These are phyloP conservation scores for Calocybe gangraenosa DNA, from an alignment of 768 basidiomycete species.

Conservation along the genomic window DNA sequence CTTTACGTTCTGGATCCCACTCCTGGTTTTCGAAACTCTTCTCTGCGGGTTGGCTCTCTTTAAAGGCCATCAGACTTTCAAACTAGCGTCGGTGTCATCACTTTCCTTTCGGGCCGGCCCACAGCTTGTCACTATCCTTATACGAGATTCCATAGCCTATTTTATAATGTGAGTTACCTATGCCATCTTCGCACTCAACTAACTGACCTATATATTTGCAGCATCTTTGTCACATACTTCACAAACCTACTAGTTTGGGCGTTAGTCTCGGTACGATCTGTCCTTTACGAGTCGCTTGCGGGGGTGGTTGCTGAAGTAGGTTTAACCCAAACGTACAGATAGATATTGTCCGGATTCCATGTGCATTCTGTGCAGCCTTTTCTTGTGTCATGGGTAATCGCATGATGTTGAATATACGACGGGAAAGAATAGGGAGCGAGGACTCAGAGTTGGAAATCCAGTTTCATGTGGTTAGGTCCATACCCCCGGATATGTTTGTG, in stretches of 20 bases:
- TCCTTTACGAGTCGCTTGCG: background rate
- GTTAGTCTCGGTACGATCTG: conserved; percentile 24
- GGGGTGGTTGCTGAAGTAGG: background rate
- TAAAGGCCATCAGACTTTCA: conserved; percentile 44
- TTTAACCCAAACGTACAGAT: conserved; percentile 13
- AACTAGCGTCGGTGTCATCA: conserved; percentile 26
- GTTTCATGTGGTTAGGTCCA: too few relatives aligned
- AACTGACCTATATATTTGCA: conserved; percentile 19
- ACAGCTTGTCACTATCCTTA: conserved; percentile 43
- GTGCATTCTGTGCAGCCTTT: conserved; percentile 55
- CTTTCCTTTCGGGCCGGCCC: conserved; percentile 41
- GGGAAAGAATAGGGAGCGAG: conserved; percentile 26
- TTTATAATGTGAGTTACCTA: conserved; percentile 47
- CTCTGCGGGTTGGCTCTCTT: conserved; percentile 48
- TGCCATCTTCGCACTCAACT: background rate
- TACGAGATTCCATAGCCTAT: conserved; percentile 56
- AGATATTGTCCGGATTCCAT: conserved; percentile 46
- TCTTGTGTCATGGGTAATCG: conserved; percentile 54
- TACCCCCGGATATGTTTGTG: too few relatives aligned
- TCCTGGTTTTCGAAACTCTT: conserved; percentile 49
- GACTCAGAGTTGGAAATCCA: background rate
- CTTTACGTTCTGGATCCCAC: conserved; percentile 63
- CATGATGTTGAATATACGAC: conserved; percentile 54
- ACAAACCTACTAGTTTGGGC: conserved; percentile 43
- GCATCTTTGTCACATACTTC: conserved; percentile 53